Base-by-base conservation (phyloP, 768 basidiomycete species). In the Boletus reticuloceps region DNA sequence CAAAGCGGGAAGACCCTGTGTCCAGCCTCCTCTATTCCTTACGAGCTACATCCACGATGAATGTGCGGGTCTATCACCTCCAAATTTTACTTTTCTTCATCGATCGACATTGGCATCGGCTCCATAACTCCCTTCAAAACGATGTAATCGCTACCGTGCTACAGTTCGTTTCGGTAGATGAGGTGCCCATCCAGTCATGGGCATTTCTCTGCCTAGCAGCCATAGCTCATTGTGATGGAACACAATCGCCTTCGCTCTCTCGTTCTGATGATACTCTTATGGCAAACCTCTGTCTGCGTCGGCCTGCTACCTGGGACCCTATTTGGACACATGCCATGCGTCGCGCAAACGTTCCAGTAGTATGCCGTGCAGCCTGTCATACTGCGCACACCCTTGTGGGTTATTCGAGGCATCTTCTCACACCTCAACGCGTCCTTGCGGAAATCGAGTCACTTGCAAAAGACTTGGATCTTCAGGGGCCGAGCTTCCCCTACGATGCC, bases 391-490 rank as follows among this genome's bases (percentile, higher is more conserved):
- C 77, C 19, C 73, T 94, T 17, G 74, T 88, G 48, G 53, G 68
- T 20, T 63, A 73, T 67, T 77, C 69, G 62, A 70, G 69, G 55
- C 59, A 63, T 49, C 62, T 81, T 50, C 74, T 91, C 22, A 76
- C 82, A 5, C 71, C 82, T 14, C 82, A 84, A 37, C 80, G 80
- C 14, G 73, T 88, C 43, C 75, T 90, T 14, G 64, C 72, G 3
- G 93, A 95, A 66, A 84, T 98, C 46, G 93, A 94, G 66, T 76
- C 78, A 0, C 75, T 98, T 45, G 81, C 85, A 2, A 87, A 86
- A 58, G 91, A 96, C 58, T 76, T 99, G 54, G 88, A 92, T 59
- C 81, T 97, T 16, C 96, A 98, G 72, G 95, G 94, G 0, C 94
- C 95, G 3, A 74, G 84, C 14, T 86, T 82, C 63, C 93, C 94